Conservation (phyloP, 345 rosid genomes). For the Anastatica hierochuntica region DNA sequence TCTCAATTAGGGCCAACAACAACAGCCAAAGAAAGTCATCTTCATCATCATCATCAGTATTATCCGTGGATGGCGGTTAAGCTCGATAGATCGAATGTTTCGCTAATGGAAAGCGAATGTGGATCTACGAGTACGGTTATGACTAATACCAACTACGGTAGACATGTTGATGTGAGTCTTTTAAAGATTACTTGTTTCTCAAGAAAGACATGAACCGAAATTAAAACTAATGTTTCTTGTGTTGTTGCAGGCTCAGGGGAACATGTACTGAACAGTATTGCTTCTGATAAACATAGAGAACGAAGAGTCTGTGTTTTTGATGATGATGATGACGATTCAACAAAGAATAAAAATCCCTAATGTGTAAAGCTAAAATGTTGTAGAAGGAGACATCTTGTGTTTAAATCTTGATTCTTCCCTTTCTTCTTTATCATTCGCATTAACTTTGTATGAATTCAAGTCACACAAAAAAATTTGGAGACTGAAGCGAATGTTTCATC, state of each 20-base stretch:
- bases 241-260: constrained; percentile 17
- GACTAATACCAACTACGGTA: constrained; percentile 60
- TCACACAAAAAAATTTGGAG: too few relatives aligned
- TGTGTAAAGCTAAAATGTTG: constrained; percentile 2
- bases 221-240: neutral
- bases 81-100: constrained; percentile 65
- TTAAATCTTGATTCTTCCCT: neutral
- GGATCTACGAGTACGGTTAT: constrained; percentile 77
- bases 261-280: constrained; percentile 9
- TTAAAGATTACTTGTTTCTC: constrained; percentile 2
- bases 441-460: too few relatives aligned
- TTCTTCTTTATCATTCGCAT: neutral
- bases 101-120: constrained; percentile 68
- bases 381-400: neutral
- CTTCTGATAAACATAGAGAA: neutral
- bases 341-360: neutral
- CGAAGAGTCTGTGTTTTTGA: neutral
- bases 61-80: constrained; percentile 67
- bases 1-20: constrained; percentile 55
- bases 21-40: constrained; percentile 22
- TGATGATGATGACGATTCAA: neutral
- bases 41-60: constrained; percentile 35
- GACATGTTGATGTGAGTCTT: constrained; percentile 44
- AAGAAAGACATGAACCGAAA: neutral
- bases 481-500: too few relatives aligned